Percentiles rank a stretch among this genome's conserved stretches.
These are phyloP conservation scores for Cymbidium sinense DNA, from an alignment of 106 monocot species.

Conservation along the genomic window DNA sequence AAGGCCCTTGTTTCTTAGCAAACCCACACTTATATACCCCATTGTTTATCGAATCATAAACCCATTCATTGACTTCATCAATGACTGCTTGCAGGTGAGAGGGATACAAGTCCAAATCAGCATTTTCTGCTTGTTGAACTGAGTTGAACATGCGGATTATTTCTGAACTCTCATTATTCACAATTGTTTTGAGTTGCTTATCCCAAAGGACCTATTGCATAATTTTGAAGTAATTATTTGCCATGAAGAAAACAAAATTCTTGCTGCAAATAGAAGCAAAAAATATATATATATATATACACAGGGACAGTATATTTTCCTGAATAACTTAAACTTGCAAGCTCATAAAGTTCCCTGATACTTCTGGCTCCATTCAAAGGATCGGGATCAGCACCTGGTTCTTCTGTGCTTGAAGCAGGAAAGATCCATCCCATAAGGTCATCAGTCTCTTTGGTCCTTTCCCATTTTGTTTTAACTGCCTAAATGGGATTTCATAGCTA, in stretches of 20 bases:
- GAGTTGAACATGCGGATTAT: conserved; percentile 92
- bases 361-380: conserved; percentile 65
- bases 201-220: conserved; percentile 84
- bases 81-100: conserved; percentile 43
- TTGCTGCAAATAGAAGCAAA: background rate
- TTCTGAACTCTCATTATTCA: conserved; percentile 89
- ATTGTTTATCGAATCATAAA: conserved; percentile 87
- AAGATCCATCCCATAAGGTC: conserved; percentile 84
- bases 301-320: conserved; percentile 77
- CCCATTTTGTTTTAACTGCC: conserved; percentile 77
- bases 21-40: conserved; percentile 98
- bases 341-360: conserved; percentile 70
- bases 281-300: background rate
- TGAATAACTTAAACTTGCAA: conserved; percentile 63
- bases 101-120: conserved; percentile 76
- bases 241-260: background rate
- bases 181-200: conserved; percentile 86
- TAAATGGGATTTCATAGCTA: conserved; percentile 4
- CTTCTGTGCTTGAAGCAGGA: conserved; percentile 44
- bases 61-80: conserved; percentile 82
- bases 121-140: conserved; percentile 84
- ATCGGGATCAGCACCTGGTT: conserved; percentile 69
- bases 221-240: background rate
- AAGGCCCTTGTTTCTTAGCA: conserved; percentile 88
- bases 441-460: conserved; percentile 74